Base-by-base conservation (phyloP, 2,329 filamentous ascomycete genomes). In the Amylocarpus encephaloides region DNA sequence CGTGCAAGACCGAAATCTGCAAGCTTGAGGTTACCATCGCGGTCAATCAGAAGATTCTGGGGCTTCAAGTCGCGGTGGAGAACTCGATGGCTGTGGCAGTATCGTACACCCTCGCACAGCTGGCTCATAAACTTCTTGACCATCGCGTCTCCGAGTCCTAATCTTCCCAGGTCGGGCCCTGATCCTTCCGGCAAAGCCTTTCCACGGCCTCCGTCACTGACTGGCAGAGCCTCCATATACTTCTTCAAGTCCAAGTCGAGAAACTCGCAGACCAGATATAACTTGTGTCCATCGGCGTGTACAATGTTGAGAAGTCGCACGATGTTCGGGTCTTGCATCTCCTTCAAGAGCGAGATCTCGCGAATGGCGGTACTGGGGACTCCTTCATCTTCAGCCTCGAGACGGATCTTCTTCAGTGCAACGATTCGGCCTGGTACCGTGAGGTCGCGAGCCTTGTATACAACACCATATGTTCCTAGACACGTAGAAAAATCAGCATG, bases 71-170 rank as follows among this genome's bases (percentile, higher is more conserved):
- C 89, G 59, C 89, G 85, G 68, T 95, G 90, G 48, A 95, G 76
- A 51, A 95, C 81, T 50, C 90, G 83, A 69, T 92, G 89, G 58
- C 86, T 84, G 70, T 95, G 90, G 70, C 90, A 95, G 74, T 93
- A 95, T 60, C 83, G 79, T 57, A 94, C 80, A 47, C 90, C 90
- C 60, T 88, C 80, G 64, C 90, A 86, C 51, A 95, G 75, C 71
- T 95, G 89, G 63, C 80, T 82, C 85, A 94, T 94, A 72, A 95
- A 95, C 70, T 89, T 92, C 74, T 92, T 92, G 60, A 95, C 82
- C 77, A 95, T 91, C 48, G 78, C 78, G 46, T 87, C 80, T 50
- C 85, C 86, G 51, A 95, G 74, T 5, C 87, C 87, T 61, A 93
- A 73, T 53, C 79, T 75, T 65, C 79, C 75, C 49, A 88, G 71